These are phyloP conservation scores for Aspergillus cavernicola DNA, from an alignment of 495 filamentous ascomycete species.

Conservation along the genomic window DNA sequence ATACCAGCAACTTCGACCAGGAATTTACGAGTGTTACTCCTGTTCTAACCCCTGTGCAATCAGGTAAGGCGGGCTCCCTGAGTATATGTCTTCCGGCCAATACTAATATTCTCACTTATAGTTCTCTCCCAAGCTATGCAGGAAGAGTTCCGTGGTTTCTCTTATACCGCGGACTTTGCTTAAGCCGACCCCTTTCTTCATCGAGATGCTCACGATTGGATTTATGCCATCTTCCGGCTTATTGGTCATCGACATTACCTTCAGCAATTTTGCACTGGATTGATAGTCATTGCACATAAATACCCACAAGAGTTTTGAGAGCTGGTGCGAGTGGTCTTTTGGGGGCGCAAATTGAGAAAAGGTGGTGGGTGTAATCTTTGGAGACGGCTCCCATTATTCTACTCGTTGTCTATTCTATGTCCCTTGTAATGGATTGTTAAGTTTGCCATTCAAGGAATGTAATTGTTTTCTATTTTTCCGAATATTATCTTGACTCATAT, in stretches of 20 bases:
- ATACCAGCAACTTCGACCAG: conserved; percentile 98
- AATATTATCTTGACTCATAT: conserved; percentile 8
- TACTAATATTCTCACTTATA: conserved; percentile 32
- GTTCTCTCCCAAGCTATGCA: conserved; percentile 98
- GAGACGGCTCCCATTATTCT: conserved; percentile 8
- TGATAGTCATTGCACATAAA: conserved; percentile 26
- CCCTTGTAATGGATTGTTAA: conserved; percentile 12
- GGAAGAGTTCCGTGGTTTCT: conserved; percentile 99
- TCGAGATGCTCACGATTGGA: conserved; percentile 15
- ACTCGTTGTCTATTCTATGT: conserved; percentile 3
- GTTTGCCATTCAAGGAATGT: conserved; percentile 16
- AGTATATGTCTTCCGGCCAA: conserved; percentile 2
- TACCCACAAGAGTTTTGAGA: conserved; percentile 28
- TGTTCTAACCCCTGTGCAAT: conserved; percentile 94
- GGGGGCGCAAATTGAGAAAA: conserved; percentile 17
- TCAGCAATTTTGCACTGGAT: conserved; percentile 19
- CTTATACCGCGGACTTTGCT: conserved; percentile 78
- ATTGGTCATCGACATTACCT: conserved; percentile 16
- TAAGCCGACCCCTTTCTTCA: conserved; percentile 25
- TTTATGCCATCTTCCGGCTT: conserved; percentile 17
- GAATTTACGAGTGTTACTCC: conserved; percentile 99
- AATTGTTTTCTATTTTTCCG: conserved; percentile 9
- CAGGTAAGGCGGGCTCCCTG: conserved; percentile 65
- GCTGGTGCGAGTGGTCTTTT: conserved; percentile 17
- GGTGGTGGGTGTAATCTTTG: conserved; percentile 1